These are phyloP conservation scores for Colletotrichum salicis DNA, from an alignment of 2,329 filamentous ascomycete species.

Conservation along the genomic window DNA sequence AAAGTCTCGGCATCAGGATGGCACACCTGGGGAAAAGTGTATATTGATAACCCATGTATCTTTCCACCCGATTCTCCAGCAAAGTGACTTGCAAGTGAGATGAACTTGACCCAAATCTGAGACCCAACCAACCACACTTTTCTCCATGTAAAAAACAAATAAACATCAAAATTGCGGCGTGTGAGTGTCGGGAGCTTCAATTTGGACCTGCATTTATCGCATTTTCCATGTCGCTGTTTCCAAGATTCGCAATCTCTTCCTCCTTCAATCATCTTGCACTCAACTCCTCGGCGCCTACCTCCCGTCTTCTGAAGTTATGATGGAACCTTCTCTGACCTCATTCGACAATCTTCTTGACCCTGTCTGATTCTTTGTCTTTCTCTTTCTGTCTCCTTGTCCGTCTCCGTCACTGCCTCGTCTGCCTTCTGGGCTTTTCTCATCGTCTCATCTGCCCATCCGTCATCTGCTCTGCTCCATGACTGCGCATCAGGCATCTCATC, in stretches of 20 bases:
- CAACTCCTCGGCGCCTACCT: not conserved
- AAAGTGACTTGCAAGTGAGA: not conserved
- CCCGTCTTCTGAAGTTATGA: too few relatives aligned
- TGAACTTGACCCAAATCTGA: not conserved
- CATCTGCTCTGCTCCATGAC: not conserved
- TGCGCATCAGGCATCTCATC: not conserved
- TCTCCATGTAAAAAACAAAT: not conserved
- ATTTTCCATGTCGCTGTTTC: constrained; percentile 10
- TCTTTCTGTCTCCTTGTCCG: not conserved
- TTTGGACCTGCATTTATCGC: constrained; percentile 20
- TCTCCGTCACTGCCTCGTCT: not conserved
- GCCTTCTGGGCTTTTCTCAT: not conserved
- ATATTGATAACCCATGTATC: not conserved
- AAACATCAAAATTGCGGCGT: not conserved
- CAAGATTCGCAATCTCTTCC: constrained; percentile 35
- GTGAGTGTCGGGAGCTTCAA: constrained; percentile 2
- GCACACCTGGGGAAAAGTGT: not conserved
- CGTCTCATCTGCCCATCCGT: constrained; percentile 6
- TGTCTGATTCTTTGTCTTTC: not conserved
- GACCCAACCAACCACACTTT: not conserved
- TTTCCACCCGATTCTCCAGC: not conserved
- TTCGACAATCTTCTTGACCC: not conserved
- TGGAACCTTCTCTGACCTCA: not conserved
- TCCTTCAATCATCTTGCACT: constrained; percentile 11
- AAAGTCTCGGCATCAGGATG: not conserved